phyloP scores from a whole-genome alignment of 2,329 filamentous ascomycete genomes.

The Aspergillaceae sp. region DNA sequence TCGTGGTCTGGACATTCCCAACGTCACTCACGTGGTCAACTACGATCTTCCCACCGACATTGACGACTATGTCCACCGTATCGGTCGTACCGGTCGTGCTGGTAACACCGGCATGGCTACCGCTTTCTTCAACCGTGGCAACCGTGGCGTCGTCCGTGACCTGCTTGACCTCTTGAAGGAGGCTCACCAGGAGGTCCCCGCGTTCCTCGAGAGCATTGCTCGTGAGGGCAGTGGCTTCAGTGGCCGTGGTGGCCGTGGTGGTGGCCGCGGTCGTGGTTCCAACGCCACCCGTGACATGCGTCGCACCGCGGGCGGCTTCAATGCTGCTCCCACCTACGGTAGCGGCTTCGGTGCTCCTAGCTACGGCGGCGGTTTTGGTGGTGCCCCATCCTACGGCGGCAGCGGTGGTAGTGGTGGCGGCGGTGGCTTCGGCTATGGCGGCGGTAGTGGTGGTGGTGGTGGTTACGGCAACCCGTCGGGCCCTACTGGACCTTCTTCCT shows the following conservation, averaged over 20 bases:
- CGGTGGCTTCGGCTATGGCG: conserved; percentile 13
- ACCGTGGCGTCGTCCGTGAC: conserved; percentile 94
- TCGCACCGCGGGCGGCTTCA: conserved; percentile 49
- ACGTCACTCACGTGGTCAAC: conserved; percentile 96
- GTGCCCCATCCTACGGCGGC: conserved; percentile 20
- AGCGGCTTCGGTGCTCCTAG: conserved; percentile 21
- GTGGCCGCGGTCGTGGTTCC: conserved; percentile 57
- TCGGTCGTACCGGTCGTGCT: conserved; percentile 98
- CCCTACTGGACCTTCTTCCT: conserved; percentile 42
- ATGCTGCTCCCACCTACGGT: conserved; percentile 28
- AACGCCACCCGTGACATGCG: conserved; percentile 80
- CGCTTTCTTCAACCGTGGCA: conserved; percentile 99
- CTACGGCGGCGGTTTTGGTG: conserved; percentile 27
- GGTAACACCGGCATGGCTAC: conserved; percentile 98
- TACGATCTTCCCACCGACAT: conserved; percentile 99
- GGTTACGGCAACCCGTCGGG: conserved; percentile 43
- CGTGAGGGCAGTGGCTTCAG: conserved; percentile 81
- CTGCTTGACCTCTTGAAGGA: conserved; percentile 97
- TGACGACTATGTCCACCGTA: conserved; percentile 97
- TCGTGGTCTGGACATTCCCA: conserved; percentile 83
- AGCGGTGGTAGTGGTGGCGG: conserved; percentile 17
- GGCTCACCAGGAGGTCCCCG: conserved; percentile 91
- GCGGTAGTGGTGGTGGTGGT: conserved; percentile 15
- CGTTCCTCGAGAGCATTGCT: conserved; percentile 94
- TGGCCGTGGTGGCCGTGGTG: conserved; percentile 63